A percentile compares a stretch with the other conserved stretches of the same genome.
phyloP scores from a whole-genome alignment of 805 yeast species.

The Nakazawaea anatomiae region DNA sequence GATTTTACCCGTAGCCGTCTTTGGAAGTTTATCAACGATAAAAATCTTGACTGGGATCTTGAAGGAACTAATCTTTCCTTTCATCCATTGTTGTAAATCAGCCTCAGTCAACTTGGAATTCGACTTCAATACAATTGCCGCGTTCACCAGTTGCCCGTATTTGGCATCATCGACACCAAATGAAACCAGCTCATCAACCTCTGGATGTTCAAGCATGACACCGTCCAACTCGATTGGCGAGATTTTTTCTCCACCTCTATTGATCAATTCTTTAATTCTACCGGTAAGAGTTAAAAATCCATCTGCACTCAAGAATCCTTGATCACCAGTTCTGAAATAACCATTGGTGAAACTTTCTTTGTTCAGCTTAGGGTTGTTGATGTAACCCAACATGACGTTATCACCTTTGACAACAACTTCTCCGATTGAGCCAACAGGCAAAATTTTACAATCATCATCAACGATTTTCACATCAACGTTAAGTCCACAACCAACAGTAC shows the following conservation, averaged over 20 bases:
- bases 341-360: slow-evolving; percentile 44
- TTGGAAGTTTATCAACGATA: slow-evolving; percentile 59
- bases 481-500: slow-evolving; percentile 61
- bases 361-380: slow-evolving; percentile 68
- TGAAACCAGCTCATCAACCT: slow-evolving; percentile 64
- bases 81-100: slow-evolving; percentile 42
- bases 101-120: slow-evolving; percentile 30
- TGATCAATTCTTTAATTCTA: slow-evolving; percentile 66
- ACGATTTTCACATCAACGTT: slow-evolving; percentile 62
- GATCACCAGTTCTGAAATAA: slow-evolving; percentile 76
- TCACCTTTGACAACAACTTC: slow-evolving; percentile 66
- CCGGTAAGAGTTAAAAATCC: slow-evolving; percentile 61
- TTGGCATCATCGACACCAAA: slow-evolving; percentile 63
- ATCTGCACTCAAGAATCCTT: slow-evolving; percentile 55
- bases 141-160: slow-evolving; percentile 68
- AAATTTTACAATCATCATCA: slow-evolving; percentile 40
- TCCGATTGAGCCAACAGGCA: slow-evolving; percentile 51
- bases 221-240: slow-evolving; percentile 69
- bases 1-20: slow-evolving; percentile 75
- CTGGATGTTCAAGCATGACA: slow-evolving; percentile 51
- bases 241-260: slow-evolving; percentile 75
- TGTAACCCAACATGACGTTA: slow-evolving; percentile 67
- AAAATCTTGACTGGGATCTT: slow-evolving; percentile 55
- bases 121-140: slow-evolving; percentile 54
- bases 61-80: slow-evolving; percentile 43